Base-by-base conservation (phyloP, 371 early-diverging fungal genomes). In the Lichtheimia ornata region DNA sequence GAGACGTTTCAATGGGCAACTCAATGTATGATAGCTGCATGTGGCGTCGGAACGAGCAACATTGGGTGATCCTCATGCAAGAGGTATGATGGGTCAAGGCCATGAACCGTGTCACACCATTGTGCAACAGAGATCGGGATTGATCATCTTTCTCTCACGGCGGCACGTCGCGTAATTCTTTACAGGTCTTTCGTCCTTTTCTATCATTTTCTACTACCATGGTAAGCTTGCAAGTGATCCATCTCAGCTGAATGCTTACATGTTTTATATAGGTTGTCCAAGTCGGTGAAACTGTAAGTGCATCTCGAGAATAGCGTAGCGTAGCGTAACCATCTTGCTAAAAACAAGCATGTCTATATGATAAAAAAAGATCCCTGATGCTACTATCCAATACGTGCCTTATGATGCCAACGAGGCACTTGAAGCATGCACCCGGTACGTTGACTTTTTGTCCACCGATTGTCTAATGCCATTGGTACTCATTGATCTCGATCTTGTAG, bases 351-450 rank as follows among this genome's bases (percentile, higher is more conserved):
- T 58, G 14, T 54, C 22, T 18, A 22, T 45, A 40, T 43, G 28
- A 56, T 1, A 22, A 22, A 22, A 22, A 22, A 55, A 70, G 74
- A 58, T 80, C 56, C 80, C 80, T 63, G 63, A 74, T 28, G 73
- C 65, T 25, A 67, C 60, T 24, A 70, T 80, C 18, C 66, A 64
- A n/a, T 76, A 74, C 49, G 75, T 74, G n/a, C 77, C 76, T 9
- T 76, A 74, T 44, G 72, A 72, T 18, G 67, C 75, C 24, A 65
- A 66, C 43, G 70, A 69, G 24, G 65, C 65, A 41, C 66, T 72
- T 18, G 58, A 61, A 22, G 69, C 79, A 5, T 79, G 79, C 50
- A 67, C 75, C 35, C 58, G 62, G 70, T 70, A 67, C 61, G 51
- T 47, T n/a, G 11, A 47, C 47, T n/a, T n/a, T n/a, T n/a, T 47